phyloP scores from a whole-genome alignment of 495 filamentous ascomycete species.

The Neurospora sp. region DNA sequence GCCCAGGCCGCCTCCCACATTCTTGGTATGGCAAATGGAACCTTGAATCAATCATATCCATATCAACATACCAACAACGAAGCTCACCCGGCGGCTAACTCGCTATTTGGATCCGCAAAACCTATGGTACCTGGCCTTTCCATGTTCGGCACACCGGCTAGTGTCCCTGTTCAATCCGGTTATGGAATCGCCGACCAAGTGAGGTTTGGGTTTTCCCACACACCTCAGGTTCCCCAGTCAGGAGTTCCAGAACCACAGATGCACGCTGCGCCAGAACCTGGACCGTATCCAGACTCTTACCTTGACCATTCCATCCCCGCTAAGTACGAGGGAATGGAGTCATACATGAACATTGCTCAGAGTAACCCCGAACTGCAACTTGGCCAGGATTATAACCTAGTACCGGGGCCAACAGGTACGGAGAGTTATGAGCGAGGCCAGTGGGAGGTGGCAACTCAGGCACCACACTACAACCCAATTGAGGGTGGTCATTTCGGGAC shows the following conservation, averaged over 20 bases:
- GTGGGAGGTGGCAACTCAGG: conserved; percentile 17
- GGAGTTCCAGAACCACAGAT: neutral
- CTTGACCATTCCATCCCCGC: conserved; percentile 7
- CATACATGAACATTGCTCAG: conserved; percentile 5
- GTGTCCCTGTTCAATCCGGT: conserved; percentile 5
- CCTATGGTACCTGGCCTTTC: conserved; percentile 7
- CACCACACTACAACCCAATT: conserved; percentile 13
- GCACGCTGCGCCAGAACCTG: neutral
- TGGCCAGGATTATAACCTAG: neutral
- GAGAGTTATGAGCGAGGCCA: conserved; percentile 11
- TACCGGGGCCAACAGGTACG: neutral
- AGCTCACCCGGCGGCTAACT: neutral
- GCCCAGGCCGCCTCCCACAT: neutral
- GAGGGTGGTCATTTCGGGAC: conserved; percentile 18
- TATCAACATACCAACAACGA: neutral
- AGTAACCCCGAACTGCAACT: conserved; percentile 1
- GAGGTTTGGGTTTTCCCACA: conserved; percentile 25
- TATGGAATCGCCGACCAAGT: conserved; percentile 21
- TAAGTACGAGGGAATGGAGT: conserved; percentile 10
- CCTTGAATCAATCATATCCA: neutral
- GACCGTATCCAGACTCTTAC: conserved; percentile 16
- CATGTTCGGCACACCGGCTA: conserved; percentile 14
- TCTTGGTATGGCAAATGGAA: neutral
- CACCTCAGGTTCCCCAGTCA: conserved; percentile 10
- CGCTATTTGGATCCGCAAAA: conserved; percentile 8